Percentiles rank a stretch among this genome's conserved stretches.
Evolutionary conservation across 352 stramenopile genomes (phyloP).

Genomic region (Phytophthora hybrid): DNA sequence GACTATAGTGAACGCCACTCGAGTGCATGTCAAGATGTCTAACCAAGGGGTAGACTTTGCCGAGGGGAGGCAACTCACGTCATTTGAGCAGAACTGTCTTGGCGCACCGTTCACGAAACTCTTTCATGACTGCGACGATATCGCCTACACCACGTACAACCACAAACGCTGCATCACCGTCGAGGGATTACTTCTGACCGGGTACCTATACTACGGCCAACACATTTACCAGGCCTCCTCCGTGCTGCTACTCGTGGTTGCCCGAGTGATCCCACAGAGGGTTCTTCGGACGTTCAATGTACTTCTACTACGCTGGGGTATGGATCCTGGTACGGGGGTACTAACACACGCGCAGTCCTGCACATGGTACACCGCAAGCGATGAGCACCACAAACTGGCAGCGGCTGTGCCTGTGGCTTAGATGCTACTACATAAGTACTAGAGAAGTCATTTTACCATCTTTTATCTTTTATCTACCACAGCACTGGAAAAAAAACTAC

Average conservation of each 20-base stretch:
- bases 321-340: not conserved
- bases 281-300: constrained; percentile 26
- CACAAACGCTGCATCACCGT: not conserved
- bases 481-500: too few species aligned
- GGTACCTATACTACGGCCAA: not conserved
- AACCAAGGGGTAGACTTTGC: too few species aligned
- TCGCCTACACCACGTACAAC: constrained; percentile 15
- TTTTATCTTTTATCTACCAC: too few species aligned
- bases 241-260: not conserved
- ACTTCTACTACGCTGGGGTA: constrained; percentile 15
- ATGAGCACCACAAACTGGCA: not conserved
- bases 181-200: not conserved
- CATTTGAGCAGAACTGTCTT: constrained; percentile 19
- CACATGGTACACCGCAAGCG: constrained; percentile 7
- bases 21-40: too few species aligned
- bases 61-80: not conserved
- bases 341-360: constrained; percentile 4
- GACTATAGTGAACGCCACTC: too few species aligned
- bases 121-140: constrained; percentile 21
- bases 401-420: not conserved
- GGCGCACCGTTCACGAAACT: constrained; percentile 2
- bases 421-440: not conserved
- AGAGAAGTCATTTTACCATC: too few species aligned
- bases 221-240: not conserved
- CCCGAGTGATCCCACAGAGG: constrained; percentile 9